Evolutionary conservation across 345 rosid species (phyloP).

Genomic region (Clausena lansium): DNA sequence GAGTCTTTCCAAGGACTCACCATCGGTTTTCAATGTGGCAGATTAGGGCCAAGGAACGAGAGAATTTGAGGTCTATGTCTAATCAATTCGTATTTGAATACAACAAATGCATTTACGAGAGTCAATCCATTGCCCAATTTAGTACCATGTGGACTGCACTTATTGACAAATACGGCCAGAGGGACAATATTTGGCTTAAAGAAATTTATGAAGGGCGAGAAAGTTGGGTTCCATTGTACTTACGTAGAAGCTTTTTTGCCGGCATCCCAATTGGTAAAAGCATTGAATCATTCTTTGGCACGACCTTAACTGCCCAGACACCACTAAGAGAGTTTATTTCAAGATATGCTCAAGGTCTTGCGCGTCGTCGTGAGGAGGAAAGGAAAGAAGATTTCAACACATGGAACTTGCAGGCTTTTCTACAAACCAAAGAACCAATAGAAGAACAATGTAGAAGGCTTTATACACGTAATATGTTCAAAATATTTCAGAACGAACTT

Average conservation of each 20-base stretch:
- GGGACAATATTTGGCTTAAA: constrained; percentile 67
- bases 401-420: constrained; percentile 58
- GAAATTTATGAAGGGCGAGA: constrained; percentile 67
- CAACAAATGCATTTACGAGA: constrained; percentile 66
- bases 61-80: constrained; percentile 51
- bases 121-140: constrained; percentile 63
- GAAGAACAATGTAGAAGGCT: constrained; percentile 85
- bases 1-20: constrained; percentile 70
- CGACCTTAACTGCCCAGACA: constrained; percentile 52
- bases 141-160: constrained; percentile 64
- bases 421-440: constrained; percentile 73
- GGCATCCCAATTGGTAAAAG: constrained; percentile 64
- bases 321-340: constrained; percentile 60
- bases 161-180: constrained; percentile 55
- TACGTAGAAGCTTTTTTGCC: constrained; percentile 68
- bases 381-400: constrained; percentile 79
- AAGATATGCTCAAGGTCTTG: constrained; percentile 62
- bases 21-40: constrained; percentile 84
- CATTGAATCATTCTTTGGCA: constrained; percentile 60
- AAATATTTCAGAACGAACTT: constrained; percentile 78
- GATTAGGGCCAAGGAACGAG: constrained; percentile 58
- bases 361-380: constrained; percentile 73
- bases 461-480: constrained; percentile 68
- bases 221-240: constrained; percentile 75
- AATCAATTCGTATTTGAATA: constrained; percentile 61